These are phyloP conservation scores for Aureobasidium melanogenum DNA, from an alignment of 2,329 filamentous ascomycete species.

Conservation along the genomic window DNA sequence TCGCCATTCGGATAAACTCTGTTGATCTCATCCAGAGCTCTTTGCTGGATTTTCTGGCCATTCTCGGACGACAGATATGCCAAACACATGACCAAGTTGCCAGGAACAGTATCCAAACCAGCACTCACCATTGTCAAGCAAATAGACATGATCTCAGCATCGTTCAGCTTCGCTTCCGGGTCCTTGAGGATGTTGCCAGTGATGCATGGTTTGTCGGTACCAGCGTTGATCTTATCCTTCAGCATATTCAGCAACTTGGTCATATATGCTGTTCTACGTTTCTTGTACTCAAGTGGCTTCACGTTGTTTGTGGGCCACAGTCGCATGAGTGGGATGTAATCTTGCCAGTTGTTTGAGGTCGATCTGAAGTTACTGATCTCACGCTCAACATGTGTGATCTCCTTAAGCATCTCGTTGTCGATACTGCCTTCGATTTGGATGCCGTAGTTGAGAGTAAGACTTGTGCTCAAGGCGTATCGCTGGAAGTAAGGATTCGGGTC, in stretches of 20 bases:
- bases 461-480: slow-evolving; percentile 67
- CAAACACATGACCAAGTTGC: slow-evolving; percentile 70
- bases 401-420: slow-evolving; percentile 57
- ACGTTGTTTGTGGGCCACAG: slow-evolving; percentile 54
- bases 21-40: slow-evolving; percentile 61
- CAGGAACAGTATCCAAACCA: slow-evolving; percentile 72
- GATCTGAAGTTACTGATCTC: slow-evolving; percentile 67
- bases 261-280: slow-evolving; percentile 59
- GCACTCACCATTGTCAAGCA: slow-evolving; percentile 76
- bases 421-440: slow-evolving; percentile 64
- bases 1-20: slow-evolving; percentile 63
- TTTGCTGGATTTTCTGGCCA: slow-evolving; percentile 61
- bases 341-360: slow-evolving; percentile 72
- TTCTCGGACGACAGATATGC: slow-evolving; percentile 61
- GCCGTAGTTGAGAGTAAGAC: slow-evolving; percentile 70
- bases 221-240: slow-evolving; percentile 51
- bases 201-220: slow-evolving; percentile 60
- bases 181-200: slow-evolving; percentile 62
- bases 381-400: slow-evolving; percentile 68
- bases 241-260: slow-evolving; percentile 50
- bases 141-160: slow-evolving; percentile 68
- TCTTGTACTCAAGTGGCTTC: slow-evolving; percentile 56
- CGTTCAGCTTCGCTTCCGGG: slow-evolving; percentile 60
- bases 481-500: slow-evolving; percentile 68
- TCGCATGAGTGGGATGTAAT: slow-evolving; percentile 70